Base-by-base conservation (phyloP, 2,329 filamentous ascomycete genomes). In the Ustilaginoidea virens region DNA sequence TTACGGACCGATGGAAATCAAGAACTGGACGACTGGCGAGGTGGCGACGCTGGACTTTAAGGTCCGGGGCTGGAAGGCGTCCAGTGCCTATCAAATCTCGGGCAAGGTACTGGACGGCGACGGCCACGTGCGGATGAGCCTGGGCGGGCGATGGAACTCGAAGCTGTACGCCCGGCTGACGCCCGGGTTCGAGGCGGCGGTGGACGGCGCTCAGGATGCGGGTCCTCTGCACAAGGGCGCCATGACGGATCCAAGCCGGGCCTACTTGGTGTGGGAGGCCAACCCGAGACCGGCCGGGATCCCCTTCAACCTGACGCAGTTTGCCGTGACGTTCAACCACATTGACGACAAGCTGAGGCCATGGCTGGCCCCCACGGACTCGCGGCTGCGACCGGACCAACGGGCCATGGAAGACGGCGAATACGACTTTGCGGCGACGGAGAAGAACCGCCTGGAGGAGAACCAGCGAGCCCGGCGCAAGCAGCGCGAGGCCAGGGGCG, bases 331-430 rank as follows among this genome's bases (percentile, higher is more conserved):
- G 0, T 77, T 98, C 39, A 98, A 98, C 55, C 82, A 86, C 39
- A 66, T 94, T 28, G 79, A 87, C 30, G 81, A 92, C n/a, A 62
- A 69, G n/a, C 64, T 98, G 12, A 61, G 58, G 29, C 70, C 77
- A 4, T 73, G 78, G 56, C 59, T 98, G 11, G 80, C 90, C 21
- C 90, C 90, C 1, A 98, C 90, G 0, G 90, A 98, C 51, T 92
- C 87, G 2, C 69, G 90, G n/a, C 62, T 93, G 18, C 69, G 90
- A 17, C 87, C 90, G 0, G 90, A 98, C 52, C 90, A 98, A 58
- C 69, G 90, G 8, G 90, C 90, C 2, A 98, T 98, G 90, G 90
- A 98, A 51, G 86, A 96, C 36, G 90, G 87, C n/a, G 73, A 86
- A 53, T 98, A 98, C 47, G 87, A 96, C 45, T 66, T 90, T 34